These are phyloP conservation scores for Polysphondylium violaceum DNA, from an alignment of 78 protist genomes.

Conservation along the genomic window DNA sequence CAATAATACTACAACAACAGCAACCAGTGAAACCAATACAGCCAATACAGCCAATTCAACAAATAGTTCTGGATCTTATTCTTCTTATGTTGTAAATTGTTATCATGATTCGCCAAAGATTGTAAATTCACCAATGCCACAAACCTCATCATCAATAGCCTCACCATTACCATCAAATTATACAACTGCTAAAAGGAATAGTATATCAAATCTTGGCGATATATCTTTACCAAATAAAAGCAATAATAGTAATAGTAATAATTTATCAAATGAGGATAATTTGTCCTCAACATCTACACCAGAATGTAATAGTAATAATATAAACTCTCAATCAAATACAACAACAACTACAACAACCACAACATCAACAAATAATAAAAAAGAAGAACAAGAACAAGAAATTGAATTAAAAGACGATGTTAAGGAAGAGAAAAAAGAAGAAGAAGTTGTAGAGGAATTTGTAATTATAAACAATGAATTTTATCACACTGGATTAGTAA, in stretches of 20 bases:
- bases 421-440: slow-evolving; percentile 4
- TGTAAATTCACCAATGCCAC: background rate
- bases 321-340: background rate
- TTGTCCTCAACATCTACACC: slow-evolving; percentile 1
- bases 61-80: slow-evolving; percentile 26
- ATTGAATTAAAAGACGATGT: background rate
- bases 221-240: slow-evolving; percentile 1
- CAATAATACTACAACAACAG: background rate
- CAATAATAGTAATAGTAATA: slow-evolving; percentile 12
- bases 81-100: too few species aligned
- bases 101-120: slow-evolving; percentile 28
- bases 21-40: slow-evolving; percentile 3
- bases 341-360: background rate
- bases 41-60: background rate
- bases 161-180: background rate
- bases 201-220: too few species aligned
- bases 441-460: slow-evolving; percentile 21
- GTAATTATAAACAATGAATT: slow-evolving; percentile 3
- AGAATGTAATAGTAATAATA: too few species aligned
- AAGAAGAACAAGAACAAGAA: background rate
- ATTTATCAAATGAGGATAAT: too few species aligned
- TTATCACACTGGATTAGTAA: background rate
- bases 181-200: slow-evolving; percentile 1
- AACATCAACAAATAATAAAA: background rate
- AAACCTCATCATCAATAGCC: background rate